phyloP scores from a whole-genome alignment of 345 rosid genomes.

The Boechera retrofracta region DNA sequence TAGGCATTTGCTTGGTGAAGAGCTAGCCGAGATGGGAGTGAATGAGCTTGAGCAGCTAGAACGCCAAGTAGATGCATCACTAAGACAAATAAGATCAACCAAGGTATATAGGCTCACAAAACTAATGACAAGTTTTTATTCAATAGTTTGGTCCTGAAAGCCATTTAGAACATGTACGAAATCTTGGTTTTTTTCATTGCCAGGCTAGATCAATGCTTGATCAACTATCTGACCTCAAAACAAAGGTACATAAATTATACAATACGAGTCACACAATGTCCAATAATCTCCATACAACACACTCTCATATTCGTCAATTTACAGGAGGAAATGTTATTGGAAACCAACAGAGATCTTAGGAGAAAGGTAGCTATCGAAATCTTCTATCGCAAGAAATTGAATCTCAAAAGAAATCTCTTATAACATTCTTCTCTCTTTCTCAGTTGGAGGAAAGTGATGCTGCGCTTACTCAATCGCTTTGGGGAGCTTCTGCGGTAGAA shows the following conservation, averaged over 20 bases:
- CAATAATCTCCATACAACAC: background rate
- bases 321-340: slow-evolving; percentile 49
- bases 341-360: slow-evolving; percentile 47
- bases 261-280: slow-evolving; percentile 1
- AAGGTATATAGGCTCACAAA: slow-evolving; percentile 51
- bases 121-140: background rate
- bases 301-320: slow-evolving; percentile 5
- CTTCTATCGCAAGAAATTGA: slow-evolving; percentile 11
- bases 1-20: slow-evolving; percentile 89
- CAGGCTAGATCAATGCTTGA: slow-evolving; percentile 49
- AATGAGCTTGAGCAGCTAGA: slow-evolving; percentile 86
- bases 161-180: background rate
- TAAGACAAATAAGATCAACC: slow-evolving; percentile 74
- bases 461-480: slow-evolving; percentile 31
- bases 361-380: slow-evolving; percentile 42
- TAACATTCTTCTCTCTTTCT: slow-evolving; percentile 1
- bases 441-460: slow-evolving; percentile 49
- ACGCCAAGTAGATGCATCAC: slow-evolving; percentile 70
- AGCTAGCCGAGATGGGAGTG: slow-evolving; percentile 56
- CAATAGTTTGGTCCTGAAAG: background rate
- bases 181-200: slow-evolving; percentile 19
- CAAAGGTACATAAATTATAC: slow-evolving; percentile 34
- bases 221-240: slow-evolving; percentile 46
- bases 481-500: slow-evolving; percentile 38
- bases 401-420: background rate